phyloP scores from a whole-genome alignment of 1,284 basidiomycete genomes.

The Malassezia furfur region DNA sequence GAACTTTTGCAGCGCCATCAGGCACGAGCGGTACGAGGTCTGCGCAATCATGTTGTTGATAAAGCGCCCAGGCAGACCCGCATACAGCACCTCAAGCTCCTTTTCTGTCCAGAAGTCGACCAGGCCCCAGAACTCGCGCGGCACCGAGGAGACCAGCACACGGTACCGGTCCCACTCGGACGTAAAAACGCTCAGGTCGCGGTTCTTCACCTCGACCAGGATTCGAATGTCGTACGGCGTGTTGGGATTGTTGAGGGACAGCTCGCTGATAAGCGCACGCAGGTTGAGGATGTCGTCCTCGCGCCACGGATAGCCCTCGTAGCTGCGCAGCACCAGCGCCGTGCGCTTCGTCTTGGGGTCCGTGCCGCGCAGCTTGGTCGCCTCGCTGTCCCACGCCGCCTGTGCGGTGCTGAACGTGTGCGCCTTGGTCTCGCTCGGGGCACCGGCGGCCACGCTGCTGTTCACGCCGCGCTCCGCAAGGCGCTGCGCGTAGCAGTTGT shows the following conservation, averaged over 20 bases:
- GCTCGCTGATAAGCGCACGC: conserved; percentile 46
- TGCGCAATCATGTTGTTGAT: conserved; percentile 48
- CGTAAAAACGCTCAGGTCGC: conserved; percentile 43
- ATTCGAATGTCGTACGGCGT: conserved; percentile 47
- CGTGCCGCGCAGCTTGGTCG: conserved; percentile 23
- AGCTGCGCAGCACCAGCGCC: conserved; percentile 43
- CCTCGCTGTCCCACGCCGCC: neutral
- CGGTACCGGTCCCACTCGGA: conserved; percentile 48
- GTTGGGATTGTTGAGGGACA: conserved; percentile 47
- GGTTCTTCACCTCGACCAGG: conserved; percentile 46
- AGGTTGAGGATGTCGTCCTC: conserved; percentile 48
- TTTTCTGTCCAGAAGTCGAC: conserved; percentile 48
- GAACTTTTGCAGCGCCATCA: conserved; percentile 48
- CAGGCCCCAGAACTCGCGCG: conserved; percentile 47
- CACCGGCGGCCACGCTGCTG: conserved; percentile 17
- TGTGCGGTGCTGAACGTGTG: neutral
- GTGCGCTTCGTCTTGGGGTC: conserved; percentile 44
- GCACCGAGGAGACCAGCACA: conserved; percentile 40
- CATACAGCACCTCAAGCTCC: conserved; percentile 47
- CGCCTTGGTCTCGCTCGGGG: neutral
- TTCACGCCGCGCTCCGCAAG: conserved; percentile 35
- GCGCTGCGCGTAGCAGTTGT: conserved; percentile 41
- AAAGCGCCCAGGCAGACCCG: conserved; percentile 44
- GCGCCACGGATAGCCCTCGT: conserved; percentile 47
- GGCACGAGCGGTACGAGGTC: conserved; percentile 46